These are phyloP conservation scores for Penicillium desertorum DNA, from an alignment of 495 filamentous ascomycete species.

Conservation along the genomic window DNA sequence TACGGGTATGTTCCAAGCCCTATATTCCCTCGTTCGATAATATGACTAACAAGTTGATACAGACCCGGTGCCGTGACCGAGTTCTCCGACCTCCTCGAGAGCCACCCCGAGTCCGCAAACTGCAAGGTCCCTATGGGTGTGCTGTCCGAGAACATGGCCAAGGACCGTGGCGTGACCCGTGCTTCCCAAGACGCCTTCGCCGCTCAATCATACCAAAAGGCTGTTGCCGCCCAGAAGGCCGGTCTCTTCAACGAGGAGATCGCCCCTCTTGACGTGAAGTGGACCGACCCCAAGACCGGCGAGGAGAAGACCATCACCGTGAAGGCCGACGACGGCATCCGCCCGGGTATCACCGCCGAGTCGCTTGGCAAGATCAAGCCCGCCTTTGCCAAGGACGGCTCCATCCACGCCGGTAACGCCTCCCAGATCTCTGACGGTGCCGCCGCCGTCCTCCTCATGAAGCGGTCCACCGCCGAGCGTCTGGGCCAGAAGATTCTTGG, in stretches of 20 bases:
- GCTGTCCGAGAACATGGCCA: slow-evolving; percentile 92
- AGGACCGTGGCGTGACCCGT: slow-evolving; percentile 71
- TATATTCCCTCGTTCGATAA: background rate
- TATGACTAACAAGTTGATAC: slow-evolving; percentile 12
- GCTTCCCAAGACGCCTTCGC: slow-evolving; percentile 84
- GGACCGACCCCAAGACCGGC: slow-evolving; percentile 84
- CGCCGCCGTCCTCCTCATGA: slow-evolving; percentile 94
- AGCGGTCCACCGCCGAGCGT: slow-evolving; percentile 82
- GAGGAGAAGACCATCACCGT: slow-evolving; percentile 86
- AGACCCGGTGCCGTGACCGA: slow-evolving; percentile 86
- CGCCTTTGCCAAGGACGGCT: slow-evolving; percentile 87
- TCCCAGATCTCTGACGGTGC: slow-evolving; percentile 95
- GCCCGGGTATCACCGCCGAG: slow-evolving; percentile 82
- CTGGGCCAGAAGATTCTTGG: slow-evolving; percentile 87
- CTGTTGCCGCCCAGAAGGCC: slow-evolving; percentile 75
- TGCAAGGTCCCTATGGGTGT: slow-evolving; percentile 99
- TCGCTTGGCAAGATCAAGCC: slow-evolving; percentile 84
- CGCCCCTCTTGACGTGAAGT: slow-evolving; percentile 76
- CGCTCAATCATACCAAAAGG: slow-evolving; percentile 86
- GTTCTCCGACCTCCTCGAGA: slow-evolving; percentile 89
- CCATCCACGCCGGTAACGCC: slow-evolving; percentile 95
- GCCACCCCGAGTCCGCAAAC: slow-evolving; percentile 78
- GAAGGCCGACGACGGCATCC: slow-evolving; percentile 81
- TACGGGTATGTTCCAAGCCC: slow-evolving; percentile 65
- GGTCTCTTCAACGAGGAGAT: slow-evolving; percentile 96